Percentiles rank a stretch among this genome's conserved stretches.
Conservation (phyloP, 2,329 filamentous ascomycete genomes). For the Ophiostoma himal-ulmi region DNA sequence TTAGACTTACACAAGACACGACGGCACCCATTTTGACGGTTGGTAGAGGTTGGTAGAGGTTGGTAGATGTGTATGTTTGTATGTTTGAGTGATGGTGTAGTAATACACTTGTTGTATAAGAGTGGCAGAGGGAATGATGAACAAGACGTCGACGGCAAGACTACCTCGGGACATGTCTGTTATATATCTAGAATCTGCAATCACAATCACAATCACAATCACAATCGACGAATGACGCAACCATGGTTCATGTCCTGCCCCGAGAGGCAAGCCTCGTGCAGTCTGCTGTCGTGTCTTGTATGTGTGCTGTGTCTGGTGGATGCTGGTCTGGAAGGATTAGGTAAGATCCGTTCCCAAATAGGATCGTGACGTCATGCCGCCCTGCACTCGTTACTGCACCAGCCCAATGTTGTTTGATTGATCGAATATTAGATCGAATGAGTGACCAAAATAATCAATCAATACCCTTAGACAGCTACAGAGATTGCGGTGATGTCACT, state of each 20-base stretch:
- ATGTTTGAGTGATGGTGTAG: neutral
- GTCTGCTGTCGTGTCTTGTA: neutral
- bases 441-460: neutral
- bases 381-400: no score
- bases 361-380: neutral
- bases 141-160: neutral
- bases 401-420: neutral
- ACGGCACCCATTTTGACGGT: conserved; percentile 66
- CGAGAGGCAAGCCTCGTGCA: neutral
- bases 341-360: neutral
- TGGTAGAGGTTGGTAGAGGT: neutral
- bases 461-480: neutral
- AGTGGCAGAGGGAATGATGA: neutral
- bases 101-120: neutral
- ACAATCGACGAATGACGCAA: neutral
- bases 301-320: neutral
- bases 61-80: neutral
- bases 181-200: neutral
- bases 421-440: neutral
- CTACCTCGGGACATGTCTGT: neutral
- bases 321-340: neutral
- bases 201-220: neutral
- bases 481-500: neutral
- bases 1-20: conserved; percentile 67
- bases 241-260: neutral